Conservation (phyloP, 805 yeast species). For the Ogataea methylovora region DNA sequence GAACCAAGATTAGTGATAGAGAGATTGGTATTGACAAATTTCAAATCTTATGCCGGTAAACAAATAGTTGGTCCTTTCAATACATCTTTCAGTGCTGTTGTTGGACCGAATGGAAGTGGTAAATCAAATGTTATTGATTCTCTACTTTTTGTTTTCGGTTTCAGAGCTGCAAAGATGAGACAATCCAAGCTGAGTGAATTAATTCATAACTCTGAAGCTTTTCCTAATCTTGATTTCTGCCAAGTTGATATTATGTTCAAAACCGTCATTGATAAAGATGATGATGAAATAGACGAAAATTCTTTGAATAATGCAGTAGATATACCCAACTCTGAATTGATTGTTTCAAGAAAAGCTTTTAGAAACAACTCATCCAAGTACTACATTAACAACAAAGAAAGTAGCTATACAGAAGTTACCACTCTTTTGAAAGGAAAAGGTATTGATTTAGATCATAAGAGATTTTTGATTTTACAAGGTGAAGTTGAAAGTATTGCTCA, state of each 20-base stretch:
- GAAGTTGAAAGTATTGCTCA: conserved; percentile 98
- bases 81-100: conserved; percentile 90
- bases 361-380: conserved; percentile 74
- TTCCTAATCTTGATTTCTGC: conserved; percentile 62
- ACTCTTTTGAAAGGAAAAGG: conserved; percentile 69
- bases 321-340: conserved; percentile 49
- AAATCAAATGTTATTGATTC: conserved; percentile 98
- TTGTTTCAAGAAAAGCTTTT: conserved; percentile 76
- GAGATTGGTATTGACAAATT: conserved; percentile 68
- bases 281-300: conserved; percentile 43
- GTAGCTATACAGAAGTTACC: conserved; percentile 77
- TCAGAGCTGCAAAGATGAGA: conserved; percentile 93
- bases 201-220: conserved; percentile 81
- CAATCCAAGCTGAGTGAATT: conserved; percentile 89
- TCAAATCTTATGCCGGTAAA: conserved; percentile 92
- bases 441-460: conserved; percentile 88
- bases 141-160: conserved; percentile 93
- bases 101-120: conserved; percentile 98
- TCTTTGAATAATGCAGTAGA: conserved; percentile 39
- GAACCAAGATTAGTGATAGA: conserved; percentile 62
- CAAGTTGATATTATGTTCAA: conserved; percentile 87
- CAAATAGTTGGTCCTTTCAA: conserved; percentile 95
- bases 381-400: conserved; percentile 59
- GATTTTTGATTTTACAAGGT: conserved; percentile 93
- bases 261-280: conserved; percentile 56